These are phyloP conservation scores for Fusarium kyushuense DNA, from an alignment of 2,329 filamentous ascomycete species.

Conservation along the genomic window DNA sequence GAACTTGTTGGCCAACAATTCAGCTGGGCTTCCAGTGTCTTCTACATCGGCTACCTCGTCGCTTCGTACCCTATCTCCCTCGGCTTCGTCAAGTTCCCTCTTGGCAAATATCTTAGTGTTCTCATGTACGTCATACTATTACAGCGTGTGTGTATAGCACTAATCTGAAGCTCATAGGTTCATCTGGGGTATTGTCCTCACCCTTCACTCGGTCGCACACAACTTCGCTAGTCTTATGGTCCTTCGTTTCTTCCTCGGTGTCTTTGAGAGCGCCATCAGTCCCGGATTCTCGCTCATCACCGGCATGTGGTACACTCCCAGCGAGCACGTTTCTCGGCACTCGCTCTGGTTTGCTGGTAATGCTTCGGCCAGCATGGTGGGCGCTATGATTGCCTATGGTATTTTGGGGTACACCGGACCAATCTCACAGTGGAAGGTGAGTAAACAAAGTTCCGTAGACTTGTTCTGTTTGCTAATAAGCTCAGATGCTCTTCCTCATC, in stretches of 20 bases:
- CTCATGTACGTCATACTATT: constrained; percentile 6
- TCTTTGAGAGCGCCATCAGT: constrained; percentile 20
- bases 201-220: constrained; percentile 7
- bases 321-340: constrained; percentile 13
- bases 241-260: constrained; percentile 8
- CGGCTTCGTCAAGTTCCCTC: constrained; percentile 25
- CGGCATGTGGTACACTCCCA: constrained; percentile 22
- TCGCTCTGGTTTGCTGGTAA: constrained; percentile 24
- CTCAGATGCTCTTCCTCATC: constrained; percentile 12
- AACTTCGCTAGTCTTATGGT: constrained; percentile 12
- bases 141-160: not conserved
- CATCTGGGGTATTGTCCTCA: constrained; percentile 11
- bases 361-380: constrained; percentile 17
- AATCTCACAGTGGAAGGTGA: constrained; percentile 14
- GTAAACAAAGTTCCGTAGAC: fast-evolving
- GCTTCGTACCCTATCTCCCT: constrained; percentile 20
- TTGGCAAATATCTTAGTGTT: constrained; percentile 15
- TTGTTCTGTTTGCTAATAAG: not conserved
- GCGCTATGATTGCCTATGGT: constrained; percentile 20
- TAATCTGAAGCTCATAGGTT: not conserved
- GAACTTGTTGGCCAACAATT: constrained; percentile 16
- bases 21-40: constrained; percentile 19
- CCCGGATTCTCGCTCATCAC: constrained; percentile 13
- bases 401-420: not conserved
- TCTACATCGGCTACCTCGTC: constrained; percentile 25